Conservation (phyloP, 345 rosid species). For the Eucalyptus sp. region DNA sequence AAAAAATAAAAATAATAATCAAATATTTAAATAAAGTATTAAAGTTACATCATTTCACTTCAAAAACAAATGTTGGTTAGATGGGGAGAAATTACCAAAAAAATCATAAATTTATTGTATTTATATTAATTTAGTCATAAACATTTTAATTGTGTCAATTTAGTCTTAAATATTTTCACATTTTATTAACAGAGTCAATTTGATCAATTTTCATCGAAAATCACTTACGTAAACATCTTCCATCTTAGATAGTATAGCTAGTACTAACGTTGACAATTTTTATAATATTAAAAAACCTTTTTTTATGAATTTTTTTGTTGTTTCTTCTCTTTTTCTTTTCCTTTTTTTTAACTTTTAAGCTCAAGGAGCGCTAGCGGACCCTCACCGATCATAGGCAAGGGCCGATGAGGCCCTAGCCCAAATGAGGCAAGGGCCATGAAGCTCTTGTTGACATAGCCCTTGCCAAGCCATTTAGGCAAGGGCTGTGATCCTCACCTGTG, state of each 20-base stretch:
- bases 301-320: too few species aligned
- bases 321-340: not conserved
- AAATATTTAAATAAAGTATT: not conserved
- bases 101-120: too few species aligned
- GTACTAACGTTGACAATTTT: too few species aligned
- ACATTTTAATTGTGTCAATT: too few species aligned
- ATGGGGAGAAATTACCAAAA: not conserved
- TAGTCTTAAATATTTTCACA: not conserved
- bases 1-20: fast-evolving
- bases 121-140: too few species aligned
- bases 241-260: too few species aligned
- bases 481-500: too few species aligned
- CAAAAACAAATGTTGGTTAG: not conserved
- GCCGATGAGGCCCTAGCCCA: not conserved
- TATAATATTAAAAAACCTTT: too few species aligned
- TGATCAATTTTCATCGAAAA: too few species aligned
- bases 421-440: not conserved
- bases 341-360: too few species aligned
- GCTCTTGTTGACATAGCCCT: not conserved
- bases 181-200: not conserved
- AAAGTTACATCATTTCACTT: not conserved
- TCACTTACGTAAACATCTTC: fast-evolving
- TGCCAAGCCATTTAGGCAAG: not conserved
- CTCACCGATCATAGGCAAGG: not conserved
- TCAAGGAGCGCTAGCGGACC: not conserved